Evolutionary conservation across 2,329 filamentous ascomycete species (phyloP).

Genomic region (Coniochaeta prunicola): DNA sequence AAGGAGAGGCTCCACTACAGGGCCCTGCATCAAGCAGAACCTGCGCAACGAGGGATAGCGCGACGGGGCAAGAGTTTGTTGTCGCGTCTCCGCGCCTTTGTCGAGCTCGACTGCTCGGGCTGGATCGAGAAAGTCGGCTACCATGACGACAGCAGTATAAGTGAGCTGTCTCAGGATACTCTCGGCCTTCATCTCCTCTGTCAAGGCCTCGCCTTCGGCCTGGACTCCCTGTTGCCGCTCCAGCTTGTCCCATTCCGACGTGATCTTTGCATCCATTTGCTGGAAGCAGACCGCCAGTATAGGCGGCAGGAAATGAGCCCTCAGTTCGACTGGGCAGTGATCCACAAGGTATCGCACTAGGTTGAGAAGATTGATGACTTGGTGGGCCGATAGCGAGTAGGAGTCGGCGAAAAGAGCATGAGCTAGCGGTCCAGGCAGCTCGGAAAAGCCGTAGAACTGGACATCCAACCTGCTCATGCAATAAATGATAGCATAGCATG

Average conservation of each 20-base stretch:
- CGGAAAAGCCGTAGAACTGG: conserved; percentile 84
- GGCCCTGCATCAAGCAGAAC: conserved; percentile 72
- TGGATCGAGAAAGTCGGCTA: conserved; percentile 82
- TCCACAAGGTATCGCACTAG: conserved; percentile 84
- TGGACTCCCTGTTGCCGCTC: conserved; percentile 53
- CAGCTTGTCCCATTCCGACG: conserved; percentile 76
- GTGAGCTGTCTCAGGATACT: conserved; percentile 91
- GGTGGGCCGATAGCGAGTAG: conserved; percentile 78
- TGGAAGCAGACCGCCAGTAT: conserved; percentile 75
- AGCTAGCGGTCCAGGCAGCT: conserved; percentile 75
- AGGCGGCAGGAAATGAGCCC: conserved; percentile 75
- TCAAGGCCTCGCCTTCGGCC: conserved; percentile 68
- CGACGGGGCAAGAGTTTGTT: neutral
- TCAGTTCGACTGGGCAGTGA: conserved; percentile 75
- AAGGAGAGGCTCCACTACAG: conserved; percentile 80
- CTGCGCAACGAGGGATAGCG: conserved; percentile 59
- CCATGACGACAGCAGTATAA: conserved; percentile 85
- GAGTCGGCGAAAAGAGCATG: conserved; percentile 79
- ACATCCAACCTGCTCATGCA: conserved; percentile 83
- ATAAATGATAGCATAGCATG: conserved; percentile 89
- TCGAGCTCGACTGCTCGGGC: conserved; percentile 34
- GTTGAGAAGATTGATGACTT: conserved; percentile 88
- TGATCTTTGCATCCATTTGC: conserved; percentile 83
- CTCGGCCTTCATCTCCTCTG: conserved; percentile 96
- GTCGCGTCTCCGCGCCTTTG: neutral